phyloP scores from a whole-genome alignment of 495 filamentous ascomycete species.

The Venustampulla echinocandica region DNA sequence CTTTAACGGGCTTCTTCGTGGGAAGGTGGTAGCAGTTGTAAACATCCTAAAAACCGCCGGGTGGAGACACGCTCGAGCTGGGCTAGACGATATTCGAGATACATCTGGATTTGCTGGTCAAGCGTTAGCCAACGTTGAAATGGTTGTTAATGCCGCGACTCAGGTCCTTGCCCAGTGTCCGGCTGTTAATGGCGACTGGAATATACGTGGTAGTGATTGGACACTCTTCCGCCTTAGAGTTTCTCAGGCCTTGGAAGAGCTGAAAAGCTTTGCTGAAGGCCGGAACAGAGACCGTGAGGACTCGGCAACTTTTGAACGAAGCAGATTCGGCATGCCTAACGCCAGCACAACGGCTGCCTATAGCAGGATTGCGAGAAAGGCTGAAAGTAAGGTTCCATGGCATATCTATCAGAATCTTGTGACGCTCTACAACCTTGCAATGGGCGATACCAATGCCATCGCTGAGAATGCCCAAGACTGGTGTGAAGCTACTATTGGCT shows the following conservation, averaged over 20 bases:
- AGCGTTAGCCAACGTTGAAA: slow-evolving; percentile 64
- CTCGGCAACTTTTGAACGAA: slow-evolving; percentile 22
- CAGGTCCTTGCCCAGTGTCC: slow-evolving; percentile 64
- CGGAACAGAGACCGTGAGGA: slow-evolving; percentile 10
- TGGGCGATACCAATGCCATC: slow-evolving; percentile 62
- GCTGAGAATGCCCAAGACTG: slow-evolving; percentile 66
- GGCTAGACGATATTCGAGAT: slow-evolving; percentile 42
- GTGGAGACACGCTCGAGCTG: slow-evolving; percentile 60
- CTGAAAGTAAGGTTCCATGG: slow-evolving; percentile 78
- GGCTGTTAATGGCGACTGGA: slow-evolving; percentile 58
- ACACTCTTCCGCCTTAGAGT: slow-evolving; percentile 63
- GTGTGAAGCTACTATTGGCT: slow-evolving; percentile 72
- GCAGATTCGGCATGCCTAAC: slow-evolving; percentile 45
- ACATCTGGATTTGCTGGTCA: slow-evolving; percentile 55
- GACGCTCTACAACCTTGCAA: slow-evolving; percentile 63
- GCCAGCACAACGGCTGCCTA: slow-evolving; percentile 30
- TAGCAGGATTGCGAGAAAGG: slow-evolving; percentile 58
- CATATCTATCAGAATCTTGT: slow-evolving; percentile 72
- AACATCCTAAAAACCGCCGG: slow-evolving; percentile 59
- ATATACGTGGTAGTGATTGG: slow-evolving; percentile 70
- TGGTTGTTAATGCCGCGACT: slow-evolving; percentile 55
- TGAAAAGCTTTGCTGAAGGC: slow-evolving; percentile 69
- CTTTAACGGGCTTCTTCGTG: slow-evolving; percentile 57
- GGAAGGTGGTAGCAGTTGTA: slow-evolving; percentile 54
- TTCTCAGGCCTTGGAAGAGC: slow-evolving; percentile 51